phyloP scores from a whole-genome alignment of 805 yeast genomes.

The Candida pseudofarinosa region DNA sequence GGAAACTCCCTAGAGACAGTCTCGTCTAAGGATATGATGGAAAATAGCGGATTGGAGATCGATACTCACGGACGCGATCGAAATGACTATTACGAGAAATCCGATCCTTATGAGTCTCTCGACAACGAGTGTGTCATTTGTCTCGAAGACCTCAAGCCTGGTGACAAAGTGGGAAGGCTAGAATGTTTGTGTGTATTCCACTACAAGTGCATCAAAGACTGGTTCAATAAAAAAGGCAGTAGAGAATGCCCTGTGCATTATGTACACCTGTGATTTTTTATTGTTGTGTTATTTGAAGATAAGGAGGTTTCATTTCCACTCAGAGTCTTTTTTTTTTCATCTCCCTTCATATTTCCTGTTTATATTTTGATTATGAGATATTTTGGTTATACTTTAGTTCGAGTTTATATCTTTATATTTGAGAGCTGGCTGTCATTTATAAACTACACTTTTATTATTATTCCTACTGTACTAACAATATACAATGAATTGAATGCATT shows the following conservation, averaged over 20 bases:
- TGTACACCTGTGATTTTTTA: conserved; percentile 22
- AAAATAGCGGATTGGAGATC: conserved; percentile 11
- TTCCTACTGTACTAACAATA: not conserved
- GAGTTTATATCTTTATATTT: not conserved
- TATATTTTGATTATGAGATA: not conserved
- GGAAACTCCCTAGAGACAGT: conserved; percentile 17
- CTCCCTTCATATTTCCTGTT: not conserved
- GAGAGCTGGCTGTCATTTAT: not conserved
- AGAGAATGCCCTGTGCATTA: conserved; percentile 85
- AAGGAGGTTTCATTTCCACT: too few species aligned
- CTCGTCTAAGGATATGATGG: conserved; percentile 1
- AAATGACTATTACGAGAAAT: conserved; percentile 7
- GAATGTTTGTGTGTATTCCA: conserved; percentile 96
- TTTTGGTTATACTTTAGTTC: not conserved
- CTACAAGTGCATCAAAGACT: conserved; percentile 80
- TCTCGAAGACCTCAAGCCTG: conserved; percentile 80
- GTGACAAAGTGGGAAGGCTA: conserved; percentile 84
- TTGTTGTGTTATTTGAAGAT: too few species aligned
- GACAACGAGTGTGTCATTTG: conserved; percentile 90
- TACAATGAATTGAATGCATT: conserved; percentile 5
- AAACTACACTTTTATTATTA: not conserved
- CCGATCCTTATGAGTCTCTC: conserved; percentile 22
- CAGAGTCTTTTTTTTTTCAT: too few species aligned
- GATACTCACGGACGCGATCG: conserved; percentile 4
- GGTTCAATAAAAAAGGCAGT: conserved; percentile 84